A percentile compares a stretch with the other conserved stretches of the same genome.
Conservation (phyloP, 257 asterid species). For the Rehmannia glutinosa region DNA sequence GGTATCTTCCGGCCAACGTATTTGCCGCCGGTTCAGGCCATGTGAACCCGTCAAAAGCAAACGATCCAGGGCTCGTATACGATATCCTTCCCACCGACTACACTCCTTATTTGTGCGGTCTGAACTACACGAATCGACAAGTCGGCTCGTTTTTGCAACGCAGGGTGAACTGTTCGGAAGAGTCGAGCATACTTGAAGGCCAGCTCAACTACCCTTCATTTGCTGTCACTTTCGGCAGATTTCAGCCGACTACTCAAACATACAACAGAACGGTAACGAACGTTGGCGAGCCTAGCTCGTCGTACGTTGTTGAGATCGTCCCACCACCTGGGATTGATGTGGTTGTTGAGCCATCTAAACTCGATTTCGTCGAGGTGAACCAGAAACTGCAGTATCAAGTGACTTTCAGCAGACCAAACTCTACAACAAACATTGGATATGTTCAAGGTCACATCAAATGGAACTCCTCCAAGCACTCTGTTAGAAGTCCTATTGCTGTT, state of each 20-base stretch:
- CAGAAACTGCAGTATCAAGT: conserved; percentile 32
- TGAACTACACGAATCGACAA: conserved; percentile 4
- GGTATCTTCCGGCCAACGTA: background rate
- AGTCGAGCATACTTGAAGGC: too few relatives aligned
- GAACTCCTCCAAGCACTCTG: conserved; percentile 23
- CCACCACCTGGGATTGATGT: conserved; percentile 28
- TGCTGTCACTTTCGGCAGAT: background rate
- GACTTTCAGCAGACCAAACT: conserved; percentile 13
- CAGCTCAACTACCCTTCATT: conserved; percentile 17
- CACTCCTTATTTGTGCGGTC: conserved; percentile 8
- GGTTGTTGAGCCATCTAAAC: conserved; percentile 25
- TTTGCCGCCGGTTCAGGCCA: conserved; percentile 22
- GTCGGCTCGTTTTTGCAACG: background rate
- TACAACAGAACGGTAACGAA: conserved; percentile 21
- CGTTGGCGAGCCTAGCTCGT: conserved; percentile 15
- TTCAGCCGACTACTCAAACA: background rate
- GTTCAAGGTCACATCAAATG: conserved; percentile 35
- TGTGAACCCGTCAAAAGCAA: conserved; percentile 21
- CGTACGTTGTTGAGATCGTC: conserved; percentile 13
- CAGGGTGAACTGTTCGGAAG: conserved; percentile 1
- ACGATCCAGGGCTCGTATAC: conserved; percentile 17
- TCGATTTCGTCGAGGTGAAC: conserved; percentile 22
- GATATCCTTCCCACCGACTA: conserved; percentile 3
- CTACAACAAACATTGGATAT: background rate
- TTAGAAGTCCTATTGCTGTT: conserved; percentile 28